Percentiles rank a stretch among this genome's conserved stretches.
Evolutionary conservation across 306 rosid genomes (phyloP).

Genomic region (Fagus sylvatica): DNA sequence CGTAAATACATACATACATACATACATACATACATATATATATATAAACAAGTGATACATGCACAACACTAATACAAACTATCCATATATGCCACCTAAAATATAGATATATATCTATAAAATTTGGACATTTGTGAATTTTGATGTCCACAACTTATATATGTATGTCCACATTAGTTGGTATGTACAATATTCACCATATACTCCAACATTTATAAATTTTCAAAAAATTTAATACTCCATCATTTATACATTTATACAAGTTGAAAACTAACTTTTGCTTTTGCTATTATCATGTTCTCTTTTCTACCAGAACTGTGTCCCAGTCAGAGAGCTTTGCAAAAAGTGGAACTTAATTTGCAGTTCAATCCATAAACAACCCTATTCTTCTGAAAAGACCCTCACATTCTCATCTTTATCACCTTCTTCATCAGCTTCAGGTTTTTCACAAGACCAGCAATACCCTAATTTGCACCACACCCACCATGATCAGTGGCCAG

Average conservation of each 20-base stretch:
- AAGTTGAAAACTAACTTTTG: slow-evolving; percentile 41
- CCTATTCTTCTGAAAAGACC: slow-evolving; percentile 53
- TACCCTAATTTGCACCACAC: slow-evolving; percentile 33
- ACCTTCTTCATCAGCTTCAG: slow-evolving; percentile 71
- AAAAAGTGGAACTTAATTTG: slow-evolving; percentile 72
- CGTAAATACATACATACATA: background rate
- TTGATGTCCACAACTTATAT: too few species aligned
- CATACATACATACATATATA: background rate
- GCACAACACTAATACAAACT: background rate
- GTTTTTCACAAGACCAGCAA: slow-evolving; percentile 60
- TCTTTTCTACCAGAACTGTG: slow-evolving; percentile 50
- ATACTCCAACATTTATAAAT: too few species aligned
- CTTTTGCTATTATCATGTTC: slow-evolving; percentile 24
- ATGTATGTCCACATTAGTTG: too few species aligned
- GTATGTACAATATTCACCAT: too few species aligned
- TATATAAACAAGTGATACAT: too few species aligned
- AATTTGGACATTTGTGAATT: too few species aligned
- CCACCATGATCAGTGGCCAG: slow-evolving; percentile 25
- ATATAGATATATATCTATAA: too few species aligned
- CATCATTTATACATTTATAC: slow-evolving; percentile 1
- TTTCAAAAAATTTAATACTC: background rate
- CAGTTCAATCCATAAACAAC: slow-evolving; percentile 58
- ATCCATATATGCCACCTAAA: too few species aligned
- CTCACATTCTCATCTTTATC: slow-evolving; percentile 59
- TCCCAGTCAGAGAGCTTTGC: slow-evolving; percentile 66